Percentiles rank a stretch among this genome's conserved stretches.
These are phyloP conservation scores for Cyberlindnera maclurae DNA, from an alignment of 805 yeast genomes.

Conservation along the genomic window DNA sequence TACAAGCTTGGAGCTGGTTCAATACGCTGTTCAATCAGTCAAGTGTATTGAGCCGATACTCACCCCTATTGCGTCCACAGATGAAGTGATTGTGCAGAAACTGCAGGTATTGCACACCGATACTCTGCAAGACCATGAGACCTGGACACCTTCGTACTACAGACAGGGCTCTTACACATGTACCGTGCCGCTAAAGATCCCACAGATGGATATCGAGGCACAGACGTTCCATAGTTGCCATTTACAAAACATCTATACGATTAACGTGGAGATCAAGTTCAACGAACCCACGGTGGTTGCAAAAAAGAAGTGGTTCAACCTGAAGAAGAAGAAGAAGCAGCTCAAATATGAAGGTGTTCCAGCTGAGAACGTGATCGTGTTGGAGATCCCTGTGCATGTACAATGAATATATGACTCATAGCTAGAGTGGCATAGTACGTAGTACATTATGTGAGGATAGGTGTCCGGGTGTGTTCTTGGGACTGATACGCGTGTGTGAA, in stretches of 20 bases:
- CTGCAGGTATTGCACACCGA: slow-evolving; percentile 7
- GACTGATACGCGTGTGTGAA: too few relatives aligned
- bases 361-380: neutral
- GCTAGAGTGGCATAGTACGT: too few relatives aligned
- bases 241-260: slow-evolving; percentile 16
- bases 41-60: neutral
- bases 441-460: too few relatives aligned
- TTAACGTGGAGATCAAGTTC: slow-evolving; percentile 8
- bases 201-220: slow-evolving; percentile 2
- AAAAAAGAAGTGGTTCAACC: neutral
- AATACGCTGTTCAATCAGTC: neutral
- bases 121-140: neutral
- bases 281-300: neutral
- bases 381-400: neutral
- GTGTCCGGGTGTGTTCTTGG: too few relatives aligned
- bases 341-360: neutral
- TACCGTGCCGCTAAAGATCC: slow-evolving; percentile 7
- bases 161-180: slow-evolving; percentile 3
- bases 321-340: neutral
- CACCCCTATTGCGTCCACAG: neutral
- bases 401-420: neutral
- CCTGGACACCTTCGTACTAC: slow-evolving; percentile 17
- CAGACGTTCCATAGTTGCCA: slow-evolving; percentile 18
- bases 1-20: neutral
- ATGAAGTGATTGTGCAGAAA: slow-evolving; percentile 4